Conservation (phyloP, 1,284 basidiomycete genomes). For the Sporisorium exsertum region DNA sequence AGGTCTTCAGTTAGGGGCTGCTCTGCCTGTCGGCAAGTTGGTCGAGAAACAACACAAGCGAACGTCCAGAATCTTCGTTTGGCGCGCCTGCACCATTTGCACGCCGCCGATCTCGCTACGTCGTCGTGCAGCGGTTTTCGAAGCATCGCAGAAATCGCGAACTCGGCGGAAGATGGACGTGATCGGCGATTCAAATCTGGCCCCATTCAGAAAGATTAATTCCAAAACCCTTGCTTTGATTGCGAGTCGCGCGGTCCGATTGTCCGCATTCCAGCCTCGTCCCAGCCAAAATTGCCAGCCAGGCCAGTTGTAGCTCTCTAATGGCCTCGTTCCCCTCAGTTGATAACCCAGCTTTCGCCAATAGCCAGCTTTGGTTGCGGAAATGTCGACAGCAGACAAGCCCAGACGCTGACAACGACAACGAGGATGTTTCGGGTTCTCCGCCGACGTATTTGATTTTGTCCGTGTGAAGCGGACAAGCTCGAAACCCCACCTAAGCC, state of each 20-base stretch:
- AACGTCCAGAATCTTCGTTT: too few species aligned
- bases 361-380: neutral
- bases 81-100: neutral
- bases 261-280: too few species aligned
- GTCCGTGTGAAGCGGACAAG: neutral
- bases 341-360: neutral
- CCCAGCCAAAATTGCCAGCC: too few species aligned
- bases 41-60: too few species aligned
- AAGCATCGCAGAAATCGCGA: neutral
- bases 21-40: too few species aligned
- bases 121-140: neutral
- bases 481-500: constrained; percentile 24
- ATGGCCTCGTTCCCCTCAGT: too few species aligned
- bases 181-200: neutral
- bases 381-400: neutral
- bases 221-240: too few species aligned
- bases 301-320: neutral
- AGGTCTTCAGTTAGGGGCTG: too few species aligned
- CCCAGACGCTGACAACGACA: neutral
- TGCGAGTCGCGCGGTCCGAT: too few species aligned
- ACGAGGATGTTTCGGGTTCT: neutral
- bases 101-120: neutral
- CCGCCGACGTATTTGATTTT: neutral
- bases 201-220: too few species aligned
- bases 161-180: neutral